Base-by-base conservation (phyloP, 768 basidiomycete species). In the Russula dissimulans region DNA sequence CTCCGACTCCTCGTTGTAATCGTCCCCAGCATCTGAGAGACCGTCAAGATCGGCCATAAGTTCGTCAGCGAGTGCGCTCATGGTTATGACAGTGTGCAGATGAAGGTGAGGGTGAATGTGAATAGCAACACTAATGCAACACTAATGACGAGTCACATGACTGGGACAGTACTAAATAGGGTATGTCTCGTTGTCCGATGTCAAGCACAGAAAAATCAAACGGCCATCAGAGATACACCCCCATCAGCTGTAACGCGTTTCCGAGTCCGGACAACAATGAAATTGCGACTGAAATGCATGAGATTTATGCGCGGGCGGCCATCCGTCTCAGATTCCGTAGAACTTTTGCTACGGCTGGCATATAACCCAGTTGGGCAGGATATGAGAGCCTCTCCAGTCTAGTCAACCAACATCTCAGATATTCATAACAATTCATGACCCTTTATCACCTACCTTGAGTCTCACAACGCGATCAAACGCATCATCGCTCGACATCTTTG, bases 11-110 rank as follows among this genome's bases (percentile, higher is more conserved):
- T 84, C 79, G 41, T 81, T 77, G 52, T 78, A 74, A 15, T 82
- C 71, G 3, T 77, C 78, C 31, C 76, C 81, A 18, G 71, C 83
- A 36, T 79, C 87, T 61, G 89, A 91, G 57, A 91, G 80, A 50
- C 84, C 91, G 48, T 95, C 91, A 14, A 97, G 84, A 73, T 97
- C 95, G 34, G 91, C 92, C 15, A 97, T 77, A 17, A 97, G 85
- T 70, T 95, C 92, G 74, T 97, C 88, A 22, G 92, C 95, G 32
- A 97, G 83, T 53, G 82, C 82, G 69, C 84, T 85, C 89, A 91
- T 91, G 56, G 53, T 57, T 50, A 22, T 14, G 43, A 18, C 22
- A 26, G 36, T 18, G 54, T 15, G 18, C 18, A n/a, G 14, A 38
- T 56, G 46, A 31, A 43, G 18, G 32, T 36, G 1, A 39, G 18